A percentile compares a stretch with the other conserved stretches of the same genome.
phyloP scores from a whole-genome alignment of 257 asterid species.

The Petunia axillaris region DNA sequence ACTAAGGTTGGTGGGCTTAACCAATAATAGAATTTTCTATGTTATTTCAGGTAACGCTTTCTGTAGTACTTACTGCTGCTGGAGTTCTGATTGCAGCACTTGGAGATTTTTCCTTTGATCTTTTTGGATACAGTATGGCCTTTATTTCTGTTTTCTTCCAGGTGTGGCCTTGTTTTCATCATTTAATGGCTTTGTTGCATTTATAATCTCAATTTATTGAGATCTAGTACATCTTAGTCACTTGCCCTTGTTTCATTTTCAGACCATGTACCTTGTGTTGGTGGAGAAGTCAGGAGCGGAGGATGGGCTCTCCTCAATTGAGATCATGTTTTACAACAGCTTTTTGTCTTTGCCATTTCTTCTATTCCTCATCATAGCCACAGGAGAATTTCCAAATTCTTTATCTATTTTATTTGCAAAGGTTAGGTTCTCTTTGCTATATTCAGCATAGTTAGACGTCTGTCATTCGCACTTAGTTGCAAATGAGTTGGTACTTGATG shows the following conservation, averaged over 20 bases:
- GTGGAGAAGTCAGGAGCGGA: conserved; percentile 98
- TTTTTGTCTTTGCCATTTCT: conserved; percentile 85
- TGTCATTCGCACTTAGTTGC: background rate
- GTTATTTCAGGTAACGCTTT: conserved; percentile 74
- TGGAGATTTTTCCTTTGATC: conserved; percentile 97
- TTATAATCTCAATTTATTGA: background rate
- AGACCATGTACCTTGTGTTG: conserved; percentile 99
- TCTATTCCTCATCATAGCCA: conserved; percentile 77
- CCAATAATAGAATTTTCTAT: conserved; percentile 12
- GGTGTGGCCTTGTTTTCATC: conserved; percentile 47
- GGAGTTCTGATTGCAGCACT: conserved; percentile 95
- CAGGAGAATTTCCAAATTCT: conserved; percentile 92
- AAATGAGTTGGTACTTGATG: conserved; percentile 13
- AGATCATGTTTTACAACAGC: conserved; percentile 92
- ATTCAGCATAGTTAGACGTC: background rate
- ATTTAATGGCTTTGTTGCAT: conserved; percentile 5
- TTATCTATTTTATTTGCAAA: conserved; percentile 63
- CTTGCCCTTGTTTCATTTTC: conserved; percentile 33
- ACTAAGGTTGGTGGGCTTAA: background rate
- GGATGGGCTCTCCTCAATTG: conserved; percentile 92
- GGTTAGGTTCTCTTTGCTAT: conserved; percentile 52
- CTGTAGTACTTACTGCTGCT: conserved; percentile 86
- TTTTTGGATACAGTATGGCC: conserved; percentile 88
- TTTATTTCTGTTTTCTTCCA: conserved; percentile 92
- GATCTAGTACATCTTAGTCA: background rate